Evolutionary conservation across 169 alveolate species (phyloP).

Genomic region (Cryptosporidium ryanae): DNA sequence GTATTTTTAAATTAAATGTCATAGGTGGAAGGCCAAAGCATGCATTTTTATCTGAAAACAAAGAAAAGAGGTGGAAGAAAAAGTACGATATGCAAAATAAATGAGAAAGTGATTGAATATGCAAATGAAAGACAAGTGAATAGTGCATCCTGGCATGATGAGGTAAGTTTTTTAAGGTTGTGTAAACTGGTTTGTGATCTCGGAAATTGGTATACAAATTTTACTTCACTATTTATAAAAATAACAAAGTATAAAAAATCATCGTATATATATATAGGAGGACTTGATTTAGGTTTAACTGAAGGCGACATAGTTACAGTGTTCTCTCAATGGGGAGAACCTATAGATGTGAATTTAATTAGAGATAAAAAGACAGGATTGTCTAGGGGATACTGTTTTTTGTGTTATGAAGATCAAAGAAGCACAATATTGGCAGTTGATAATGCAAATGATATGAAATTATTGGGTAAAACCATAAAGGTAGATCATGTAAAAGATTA

Average conservation of each 20-base stretch:
- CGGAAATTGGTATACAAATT: background rate
- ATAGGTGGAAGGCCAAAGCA: too few relatives aligned
- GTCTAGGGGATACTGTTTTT: constrained; percentile 95
- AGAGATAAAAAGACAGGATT: constrained; percentile 95
- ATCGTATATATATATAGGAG: constrained; percentile 87
- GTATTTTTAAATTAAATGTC: too few relatives aligned
- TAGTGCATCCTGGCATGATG: constrained; percentile 11
- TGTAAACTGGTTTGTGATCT: background rate
- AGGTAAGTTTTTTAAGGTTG: constrained; percentile 29
- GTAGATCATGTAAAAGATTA: constrained; percentile 96
- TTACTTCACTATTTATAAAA: background rate
- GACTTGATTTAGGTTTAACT: constrained; percentile 92
- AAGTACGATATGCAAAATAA: background rate
- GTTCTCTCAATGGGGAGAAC: constrained; percentile 97
- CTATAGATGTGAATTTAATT: constrained; percentile 94
- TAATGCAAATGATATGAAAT: constrained; percentile 93
- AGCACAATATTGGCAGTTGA: constrained; percentile 99
- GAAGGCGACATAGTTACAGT: constrained; percentile 98
- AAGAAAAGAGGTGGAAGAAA: background rate
- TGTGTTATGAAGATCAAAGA: constrained; percentile 97
- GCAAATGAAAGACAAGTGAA: background rate
- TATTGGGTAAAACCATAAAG: constrained; percentile 89
- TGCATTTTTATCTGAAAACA: background rate
- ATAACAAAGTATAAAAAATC: constrained; percentile 79
- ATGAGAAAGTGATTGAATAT: background rate